Conservation (phyloP, 805 yeast species). For the Candida tammaniensis region DNA sequence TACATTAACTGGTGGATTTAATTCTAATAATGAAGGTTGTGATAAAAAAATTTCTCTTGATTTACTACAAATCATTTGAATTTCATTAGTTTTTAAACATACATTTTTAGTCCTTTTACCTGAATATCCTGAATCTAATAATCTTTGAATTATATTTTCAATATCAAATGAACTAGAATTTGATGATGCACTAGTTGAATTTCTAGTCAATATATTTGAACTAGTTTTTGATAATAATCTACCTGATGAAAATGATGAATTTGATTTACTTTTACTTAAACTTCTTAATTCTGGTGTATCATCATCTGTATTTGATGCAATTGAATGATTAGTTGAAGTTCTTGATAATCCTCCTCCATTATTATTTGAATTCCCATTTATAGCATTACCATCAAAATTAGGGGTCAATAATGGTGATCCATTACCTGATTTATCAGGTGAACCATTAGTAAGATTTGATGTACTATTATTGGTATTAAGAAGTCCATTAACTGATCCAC, state of each 20-base stretch:
- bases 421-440: conserved; percentile 4
- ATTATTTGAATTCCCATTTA: conserved; percentile 2
- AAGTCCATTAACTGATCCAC: conserved; percentile 21
- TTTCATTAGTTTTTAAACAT: conserved; percentile 87
- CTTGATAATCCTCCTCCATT: conserved; percentile 10
- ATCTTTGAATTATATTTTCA: conserved; percentile 86
- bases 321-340: conserved; percentile 16
- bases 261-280: conserved; percentile 12
- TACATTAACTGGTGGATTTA: conserved; percentile 81
- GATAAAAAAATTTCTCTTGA: conserved; percentile 87
- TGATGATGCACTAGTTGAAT: conserved; percentile 11
- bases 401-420: conserved; percentile 7
- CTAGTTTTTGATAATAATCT: conserved; percentile 10
- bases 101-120: conserved; percentile 90
- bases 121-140: conserved; percentile 92
- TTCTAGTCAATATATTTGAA: conserved; percentile 8
- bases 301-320: conserved; percentile 6
- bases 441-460: neutral
- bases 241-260: conserved; percentile 13
- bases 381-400: conserved; percentile 7
- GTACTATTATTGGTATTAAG: conserved; percentile 17
- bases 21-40: conserved; percentile 87
- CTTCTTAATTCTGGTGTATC: conserved; percentile 6
- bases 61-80: conserved; percentile 77
- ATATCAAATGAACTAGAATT: conserved; percentile 43